Percentiles rank a stretch among this genome's conserved stretches.
Conservation (phyloP, 2,329 filamentous ascomycete genomes). For the Neopestalotiopsis sp. region DNA sequence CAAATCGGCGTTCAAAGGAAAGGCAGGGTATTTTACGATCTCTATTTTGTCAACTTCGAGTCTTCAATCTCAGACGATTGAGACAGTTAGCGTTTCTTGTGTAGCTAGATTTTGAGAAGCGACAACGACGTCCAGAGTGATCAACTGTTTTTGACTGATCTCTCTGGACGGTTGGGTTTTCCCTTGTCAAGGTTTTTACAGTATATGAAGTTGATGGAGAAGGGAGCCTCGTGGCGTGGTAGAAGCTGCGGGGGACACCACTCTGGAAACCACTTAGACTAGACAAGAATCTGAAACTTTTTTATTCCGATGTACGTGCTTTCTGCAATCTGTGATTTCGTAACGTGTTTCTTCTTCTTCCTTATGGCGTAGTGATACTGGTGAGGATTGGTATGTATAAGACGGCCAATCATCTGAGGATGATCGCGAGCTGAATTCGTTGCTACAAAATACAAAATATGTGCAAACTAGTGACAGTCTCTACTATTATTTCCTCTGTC, state of each 20-base stretch:
- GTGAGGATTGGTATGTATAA: too few relatives aligned
- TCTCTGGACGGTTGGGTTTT: background rate
- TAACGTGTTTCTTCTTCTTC: background rate
- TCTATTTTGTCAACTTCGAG: background rate
- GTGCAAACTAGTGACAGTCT: too few relatives aligned
- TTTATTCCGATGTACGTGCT: background rate
- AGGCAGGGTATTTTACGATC: constrained; percentile 7
- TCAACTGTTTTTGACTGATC: background rate
- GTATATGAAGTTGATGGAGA: background rate
- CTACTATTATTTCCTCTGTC: too few relatives aligned
- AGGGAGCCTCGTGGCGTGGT: background rate
- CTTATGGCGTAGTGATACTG: too few relatives aligned
- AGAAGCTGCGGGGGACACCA: background rate
- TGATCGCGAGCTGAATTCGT: too few relatives aligned
- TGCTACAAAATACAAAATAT: too few relatives aligned
- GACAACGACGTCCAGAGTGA: background rate
- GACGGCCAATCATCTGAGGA: too few relatives aligned
- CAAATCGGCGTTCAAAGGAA: constrained; percentile 9
- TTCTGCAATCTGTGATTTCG: background rate
- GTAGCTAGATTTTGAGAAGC: background rate
- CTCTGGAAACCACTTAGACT: background rate
- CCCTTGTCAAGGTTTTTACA: background rate
- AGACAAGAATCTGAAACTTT: background rate
- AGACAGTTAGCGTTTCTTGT: constrained; percentile 1
- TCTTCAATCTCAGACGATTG: background rate